Evolutionary conservation across 164 flowering plant species (phyloP).

Genomic region (Cinnamomum chago): DNA sequence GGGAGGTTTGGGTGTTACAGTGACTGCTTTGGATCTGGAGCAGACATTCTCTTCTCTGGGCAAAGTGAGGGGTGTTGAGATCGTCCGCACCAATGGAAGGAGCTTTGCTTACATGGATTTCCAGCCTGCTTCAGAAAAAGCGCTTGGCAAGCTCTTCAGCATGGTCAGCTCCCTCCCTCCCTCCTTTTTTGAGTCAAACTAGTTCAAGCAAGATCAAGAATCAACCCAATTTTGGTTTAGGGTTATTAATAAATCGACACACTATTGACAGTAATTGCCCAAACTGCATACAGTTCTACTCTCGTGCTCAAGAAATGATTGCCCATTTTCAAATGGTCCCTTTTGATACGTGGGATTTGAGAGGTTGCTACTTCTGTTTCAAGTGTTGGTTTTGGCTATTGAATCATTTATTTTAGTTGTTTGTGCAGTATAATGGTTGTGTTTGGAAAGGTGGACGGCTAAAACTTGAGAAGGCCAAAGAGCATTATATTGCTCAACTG

Average conservation of each 20-base stretch:
- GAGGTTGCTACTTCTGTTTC: background rate
- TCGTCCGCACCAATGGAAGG: conserved; percentile 66
- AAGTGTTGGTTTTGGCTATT: background rate
- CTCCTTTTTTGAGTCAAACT: background rate
- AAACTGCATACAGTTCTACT: too few species aligned
- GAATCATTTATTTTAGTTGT: background rate
- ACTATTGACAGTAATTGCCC: too few species aligned
- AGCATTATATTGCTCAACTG: conserved; percentile 68
- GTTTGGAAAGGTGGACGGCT: conserved; percentile 85
- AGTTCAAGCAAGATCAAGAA: background rate
- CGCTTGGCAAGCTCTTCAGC: conserved; percentile 73
- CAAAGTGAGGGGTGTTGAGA: conserved; percentile 34
- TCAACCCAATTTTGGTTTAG: too few species aligned
- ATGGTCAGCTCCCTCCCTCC: conserved; percentile 29
- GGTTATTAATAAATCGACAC: too few species aligned
- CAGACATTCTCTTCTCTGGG: conserved; percentile 64
- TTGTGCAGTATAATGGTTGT: conserved; percentile 78
- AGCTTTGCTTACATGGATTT: conserved; percentile 79
- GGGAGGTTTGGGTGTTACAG: conserved; percentile 71
- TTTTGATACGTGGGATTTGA: background rate
- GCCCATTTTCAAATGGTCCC: background rate
- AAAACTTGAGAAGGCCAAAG: conserved; percentile 84
- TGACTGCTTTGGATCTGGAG: conserved; percentile 48
- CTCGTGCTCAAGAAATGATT: background rate
- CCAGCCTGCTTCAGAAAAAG: conserved; percentile 47